Conservation (phyloP, 2,329 filamentous ascomycete species). For the Penicillium sp. region DNA sequence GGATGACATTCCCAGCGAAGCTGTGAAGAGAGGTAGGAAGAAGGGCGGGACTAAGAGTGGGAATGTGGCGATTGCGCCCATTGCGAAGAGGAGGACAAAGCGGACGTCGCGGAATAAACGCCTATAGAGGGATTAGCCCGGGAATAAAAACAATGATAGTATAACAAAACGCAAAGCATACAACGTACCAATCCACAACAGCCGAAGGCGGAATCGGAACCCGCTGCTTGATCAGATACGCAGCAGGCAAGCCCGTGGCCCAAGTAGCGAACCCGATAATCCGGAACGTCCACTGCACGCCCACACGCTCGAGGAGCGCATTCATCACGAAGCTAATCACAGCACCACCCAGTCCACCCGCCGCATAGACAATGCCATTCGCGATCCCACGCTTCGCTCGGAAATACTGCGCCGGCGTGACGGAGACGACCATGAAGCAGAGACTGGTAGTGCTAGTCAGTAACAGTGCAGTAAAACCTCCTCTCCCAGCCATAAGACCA, state of each 20-base stretch:
- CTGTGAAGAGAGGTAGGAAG: slow-evolving; percentile 57
- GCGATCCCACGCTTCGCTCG: slow-evolving; percentile 52
- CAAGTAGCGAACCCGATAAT: slow-evolving; percentile 51
- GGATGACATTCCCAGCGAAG: slow-evolving; percentile 54
- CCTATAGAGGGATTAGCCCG: slow-evolving; percentile 24
- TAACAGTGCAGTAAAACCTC: background rate
- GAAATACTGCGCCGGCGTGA: slow-evolving; percentile 55
- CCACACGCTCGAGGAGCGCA: slow-evolving; percentile 36
- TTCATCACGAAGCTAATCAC: slow-evolving; percentile 52
- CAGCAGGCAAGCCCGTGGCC: slow-evolving; percentile 55
- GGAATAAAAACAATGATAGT: background rate
- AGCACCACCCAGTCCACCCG: slow-evolving; percentile 55
- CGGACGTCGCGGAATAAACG: slow-evolving; percentile 51
- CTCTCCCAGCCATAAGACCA: too few relatives aligned
- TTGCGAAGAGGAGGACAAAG: slow-evolving; percentile 54
- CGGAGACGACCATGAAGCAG: slow-evolving; percentile 47
- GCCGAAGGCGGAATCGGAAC: slow-evolving; percentile 34
- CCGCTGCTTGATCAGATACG: slow-evolving; percentile 46
- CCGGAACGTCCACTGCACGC: slow-evolving; percentile 40
- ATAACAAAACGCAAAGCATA: background rate
- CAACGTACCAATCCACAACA: slow-evolving; percentile 51
- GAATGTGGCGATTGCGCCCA: slow-evolving; percentile 57
- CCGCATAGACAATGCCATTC: slow-evolving; percentile 45
- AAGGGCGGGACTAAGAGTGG: slow-evolving; percentile 61
- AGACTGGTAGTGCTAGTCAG: slow-evolving; percentile 22